These are phyloP conservation scores for Wallacemonas collosoma DNA, from an alignment of 208 protist genomes.

Conservation along the genomic window DNA sequence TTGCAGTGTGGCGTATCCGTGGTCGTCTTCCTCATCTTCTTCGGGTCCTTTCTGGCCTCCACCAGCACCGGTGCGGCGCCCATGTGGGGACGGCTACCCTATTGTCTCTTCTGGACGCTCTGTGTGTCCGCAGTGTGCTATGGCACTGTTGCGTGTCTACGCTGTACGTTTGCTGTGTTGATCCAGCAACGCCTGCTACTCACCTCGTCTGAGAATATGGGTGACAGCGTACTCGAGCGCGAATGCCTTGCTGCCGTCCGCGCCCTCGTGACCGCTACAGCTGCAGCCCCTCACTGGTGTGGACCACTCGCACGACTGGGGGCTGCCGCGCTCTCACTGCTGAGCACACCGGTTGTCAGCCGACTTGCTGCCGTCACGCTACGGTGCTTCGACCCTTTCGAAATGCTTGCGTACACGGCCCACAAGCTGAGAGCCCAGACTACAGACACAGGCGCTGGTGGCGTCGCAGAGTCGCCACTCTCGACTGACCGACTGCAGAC, in stretches of 20 bases:
- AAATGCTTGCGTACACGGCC: slow-evolving; percentile 32
- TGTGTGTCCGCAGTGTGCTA: slow-evolving; percentile 24
- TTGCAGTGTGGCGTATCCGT: slow-evolving; percentile 22
- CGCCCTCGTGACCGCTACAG: background rate
- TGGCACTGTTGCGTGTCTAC: slow-evolving; percentile 21
- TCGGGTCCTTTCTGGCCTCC: slow-evolving; percentile 24
- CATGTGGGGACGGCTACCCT: slow-evolving; percentile 20
- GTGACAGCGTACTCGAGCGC: slow-evolving; percentile 32
- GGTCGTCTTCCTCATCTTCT: slow-evolving; percentile 23
- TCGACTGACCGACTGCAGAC: background rate
- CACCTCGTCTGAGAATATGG: background rate
- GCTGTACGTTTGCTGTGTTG: slow-evolving; percentile 25
- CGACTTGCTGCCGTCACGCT: background rate
- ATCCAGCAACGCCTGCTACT: slow-evolving; percentile 1
- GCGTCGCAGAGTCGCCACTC: no score
- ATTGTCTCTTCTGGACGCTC: slow-evolving; percentile 29
- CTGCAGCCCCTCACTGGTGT: background rate
- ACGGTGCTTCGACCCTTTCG: slow-evolving; percentile 27
- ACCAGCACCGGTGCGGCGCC: slow-evolving; percentile 13
- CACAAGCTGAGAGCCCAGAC: slow-evolving; percentile 8
- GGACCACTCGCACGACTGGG: background rate
- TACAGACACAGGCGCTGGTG: background rate
- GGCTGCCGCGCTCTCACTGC: background rate
- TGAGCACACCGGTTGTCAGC: background rate
- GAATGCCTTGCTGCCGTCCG: background rate